These are phyloP conservation scores for Celoporthe dispersa DNA, from an alignment of 2,329 filamentous ascomycete species.

Conservation along the genomic window DNA sequence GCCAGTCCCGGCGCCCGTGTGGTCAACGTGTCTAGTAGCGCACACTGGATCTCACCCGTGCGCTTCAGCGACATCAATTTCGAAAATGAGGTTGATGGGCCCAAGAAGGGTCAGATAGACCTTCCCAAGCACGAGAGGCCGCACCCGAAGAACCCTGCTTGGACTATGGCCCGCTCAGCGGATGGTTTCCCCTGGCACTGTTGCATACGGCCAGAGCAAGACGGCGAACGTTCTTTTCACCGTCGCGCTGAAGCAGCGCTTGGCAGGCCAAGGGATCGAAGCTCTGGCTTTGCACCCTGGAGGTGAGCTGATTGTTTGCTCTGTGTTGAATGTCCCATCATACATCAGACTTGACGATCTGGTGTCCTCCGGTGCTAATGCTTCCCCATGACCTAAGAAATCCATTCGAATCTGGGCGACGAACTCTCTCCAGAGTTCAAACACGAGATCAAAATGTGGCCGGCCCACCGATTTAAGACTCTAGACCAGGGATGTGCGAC, in stretches of 20 bases:
- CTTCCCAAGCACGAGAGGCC: conserved; percentile 24
- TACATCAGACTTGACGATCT: neutral
- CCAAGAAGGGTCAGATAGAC: neutral
- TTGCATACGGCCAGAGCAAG: conserved; percentile 52
- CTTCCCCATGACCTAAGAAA: conserved; percentile 29
- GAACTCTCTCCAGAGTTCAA: conserved; percentile 22
- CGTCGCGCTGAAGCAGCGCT: conserved; percentile 2
- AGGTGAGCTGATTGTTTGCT: conserved; percentile 29
- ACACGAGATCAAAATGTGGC: conserved; percentile 30
- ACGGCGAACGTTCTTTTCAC: conserved; percentile 50
- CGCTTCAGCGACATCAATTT: conserved; percentile 42
- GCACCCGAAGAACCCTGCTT: conserved; percentile 8
- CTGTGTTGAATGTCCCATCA: neutral
- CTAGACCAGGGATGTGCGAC: conserved; percentile 48
- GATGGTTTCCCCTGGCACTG: conserved; percentile 20
- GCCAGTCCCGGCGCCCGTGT: conserved; percentile 32
- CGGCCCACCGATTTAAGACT: conserved; percentile 38
- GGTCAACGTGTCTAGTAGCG: conserved; percentile 28
- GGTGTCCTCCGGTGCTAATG: conserved; percentile 7
- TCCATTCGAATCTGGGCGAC: conserved; percentile 25
- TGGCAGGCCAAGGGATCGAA: conserved; percentile 24
- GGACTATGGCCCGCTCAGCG: neutral
- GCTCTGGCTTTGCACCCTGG: conserved; percentile 33
- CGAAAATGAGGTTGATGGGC: conserved; percentile 28
- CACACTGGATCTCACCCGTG: conserved; percentile 36